phyloP scores from a whole-genome alignment of 208 protist genomes.

The Wallacemonas sp. region DNA sequence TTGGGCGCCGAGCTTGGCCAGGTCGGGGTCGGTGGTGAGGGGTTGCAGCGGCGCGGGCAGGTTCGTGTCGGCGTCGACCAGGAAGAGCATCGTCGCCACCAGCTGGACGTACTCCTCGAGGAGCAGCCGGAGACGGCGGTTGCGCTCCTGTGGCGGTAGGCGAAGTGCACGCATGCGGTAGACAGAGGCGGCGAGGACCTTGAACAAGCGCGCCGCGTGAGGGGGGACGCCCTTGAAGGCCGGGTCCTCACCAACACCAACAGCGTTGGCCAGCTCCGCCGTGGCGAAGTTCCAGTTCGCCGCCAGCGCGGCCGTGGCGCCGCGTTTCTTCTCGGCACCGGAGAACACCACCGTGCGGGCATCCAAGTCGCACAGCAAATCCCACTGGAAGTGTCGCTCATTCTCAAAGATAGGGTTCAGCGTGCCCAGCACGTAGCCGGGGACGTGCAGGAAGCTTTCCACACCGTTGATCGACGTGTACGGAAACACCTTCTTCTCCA shows the following conservation, averaged over 20 bases:
- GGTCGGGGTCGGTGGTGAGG: constrained; percentile 33
- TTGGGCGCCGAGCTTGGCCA: constrained; percentile 27
- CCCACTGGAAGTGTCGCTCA: constrained; percentile 56
- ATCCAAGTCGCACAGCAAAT: constrained; percentile 77
- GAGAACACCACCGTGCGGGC: constrained; percentile 37
- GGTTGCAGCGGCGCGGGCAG: constrained; percentile 31
- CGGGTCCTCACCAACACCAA: constrained; percentile 26
- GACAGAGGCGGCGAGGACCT: constrained; percentile 32
- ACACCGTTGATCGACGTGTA: constrained; percentile 73
- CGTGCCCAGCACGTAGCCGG: constrained; percentile 79
- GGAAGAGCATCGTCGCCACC: constrained; percentile 33
- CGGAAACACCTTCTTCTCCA: constrained; percentile 74
- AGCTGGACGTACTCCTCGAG: constrained; percentile 66
- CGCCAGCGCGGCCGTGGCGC: constrained; percentile 17
- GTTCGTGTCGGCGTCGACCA: constrained; percentile 11
- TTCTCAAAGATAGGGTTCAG: constrained; percentile 85
- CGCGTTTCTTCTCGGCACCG: constrained; percentile 31
- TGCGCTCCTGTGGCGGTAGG: constrained; percentile 37
- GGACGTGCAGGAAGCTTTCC: constrained; percentile 56
- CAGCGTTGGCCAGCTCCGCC: constrained; percentile 41
- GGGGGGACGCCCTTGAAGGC: constrained; percentile 20
- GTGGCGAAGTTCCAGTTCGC: constrained; percentile 38
- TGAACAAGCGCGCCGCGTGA: constrained; percentile 36
- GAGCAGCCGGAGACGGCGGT: constrained; percentile 41
- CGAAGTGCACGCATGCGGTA: constrained; percentile 52